Evolutionary conservation across 352 stramenopile species (phyloP).

Genomic region (Phytophthora agathidicida): DNA sequence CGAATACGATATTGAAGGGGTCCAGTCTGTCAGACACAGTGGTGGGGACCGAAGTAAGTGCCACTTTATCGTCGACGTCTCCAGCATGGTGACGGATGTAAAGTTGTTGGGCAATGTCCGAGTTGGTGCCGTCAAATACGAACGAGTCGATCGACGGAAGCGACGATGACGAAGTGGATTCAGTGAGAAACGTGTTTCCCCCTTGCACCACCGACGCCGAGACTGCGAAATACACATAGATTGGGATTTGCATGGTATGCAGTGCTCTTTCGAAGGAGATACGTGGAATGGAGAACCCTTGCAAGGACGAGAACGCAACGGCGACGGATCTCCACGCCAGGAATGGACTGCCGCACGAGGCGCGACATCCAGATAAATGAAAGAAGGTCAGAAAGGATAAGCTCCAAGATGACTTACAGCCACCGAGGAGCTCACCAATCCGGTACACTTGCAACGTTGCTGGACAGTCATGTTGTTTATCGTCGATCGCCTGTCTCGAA

Average conservation of each 20-base stretch:
- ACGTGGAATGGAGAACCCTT: neutral
- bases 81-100: constrained; percentile 29
- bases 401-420: too few species aligned
- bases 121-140: constrained; percentile 37
- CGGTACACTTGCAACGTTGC: too few species aligned
- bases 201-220: neutral
- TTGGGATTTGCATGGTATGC: too few species aligned
- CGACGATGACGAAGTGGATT: neutral
- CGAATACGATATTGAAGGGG: constrained; percentile 16
- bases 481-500: too few species aligned
- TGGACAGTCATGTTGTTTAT: too few species aligned
- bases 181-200: neutral
- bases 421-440: too few species aligned
- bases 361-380: too few species aligned
- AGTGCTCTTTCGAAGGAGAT: neutral
- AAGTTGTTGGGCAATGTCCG: constrained; percentile 37
- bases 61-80: constrained; percentile 2
- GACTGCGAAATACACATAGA: neutral
- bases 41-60: constrained; percentile 11
- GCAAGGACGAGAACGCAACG: neutral
- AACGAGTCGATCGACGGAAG: constrained; percentile 15
- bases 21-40: constrained; percentile 15
- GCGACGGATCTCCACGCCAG: constrained; percentile 6
- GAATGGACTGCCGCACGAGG: too few species aligned
- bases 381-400: too few species aligned